Evolutionary conservation across 805 yeast genomes (phyloP), one percentile per base, ranked within the genome.

Genomic region (Myxozyma geophila): DNA sequence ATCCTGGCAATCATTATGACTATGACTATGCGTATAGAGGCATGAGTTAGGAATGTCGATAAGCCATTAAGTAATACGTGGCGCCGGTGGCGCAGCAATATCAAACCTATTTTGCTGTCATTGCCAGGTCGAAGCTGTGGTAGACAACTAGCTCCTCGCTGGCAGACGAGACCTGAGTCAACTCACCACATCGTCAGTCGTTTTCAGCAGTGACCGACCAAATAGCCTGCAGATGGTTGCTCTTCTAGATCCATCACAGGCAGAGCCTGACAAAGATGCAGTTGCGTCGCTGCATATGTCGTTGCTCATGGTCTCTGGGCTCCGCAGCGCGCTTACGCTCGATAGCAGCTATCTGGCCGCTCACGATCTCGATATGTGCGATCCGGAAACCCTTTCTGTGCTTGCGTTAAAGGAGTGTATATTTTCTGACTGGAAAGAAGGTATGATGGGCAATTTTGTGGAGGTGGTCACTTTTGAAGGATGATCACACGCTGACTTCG

Each of bases 371-470:
- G 44, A 40, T 2, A 48, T 35, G n/a, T 51, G 50, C 2, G 68
- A 63, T 17, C 68, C 68, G 13, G 68, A 65, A 37, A 36, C 50
- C 8, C 44, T 65, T 41, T 43, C 67, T n/a, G 64, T 65, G 5
- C 41, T 19, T 7, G 23, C 54, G 2, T 47, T 65, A 7, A 63
- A 63, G 39, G 59, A 51, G 15, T 59, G 67, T 43, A 56, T 65
- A 10, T 59, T 46, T 39, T 41, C 48, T 6, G 68, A 65, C 52
- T 65, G 68, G 68, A 54, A 49, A 36, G 61, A 62, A 23, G 68
- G 68, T 63, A n/a, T 6, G 48, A 17, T 46, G 3, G 19, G 47
- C 21, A 8, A 35, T 21, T 51, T 9, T 33, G 40, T 35, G 23
- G 33, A 13, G 19, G 46, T 21, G 15, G 35, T 21, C 23, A 21